A percentile compares a stretch with the other conserved stretches of the same genome.
These are phyloP conservation scores for Ilex asprella DNA, from an alignment of 257 asterid species.

Conservation along the genomic window DNA sequence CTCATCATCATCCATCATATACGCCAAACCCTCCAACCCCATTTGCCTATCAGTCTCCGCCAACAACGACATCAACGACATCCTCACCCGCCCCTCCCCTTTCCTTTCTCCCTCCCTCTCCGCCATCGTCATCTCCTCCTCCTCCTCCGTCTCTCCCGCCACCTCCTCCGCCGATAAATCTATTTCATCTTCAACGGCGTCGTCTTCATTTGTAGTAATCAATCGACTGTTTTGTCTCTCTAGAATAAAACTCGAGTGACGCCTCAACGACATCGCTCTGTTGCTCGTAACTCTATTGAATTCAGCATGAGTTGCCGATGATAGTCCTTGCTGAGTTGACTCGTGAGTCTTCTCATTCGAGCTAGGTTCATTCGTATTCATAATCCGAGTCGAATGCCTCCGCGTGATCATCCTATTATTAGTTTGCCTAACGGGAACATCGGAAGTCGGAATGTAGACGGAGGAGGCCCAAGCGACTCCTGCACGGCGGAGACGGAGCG, in stretches of 20 bases:
- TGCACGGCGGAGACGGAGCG: conserved; percentile 40
- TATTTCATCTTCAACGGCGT: background rate
- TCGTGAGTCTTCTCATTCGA: conserved; percentile 3
- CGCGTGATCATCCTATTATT: conserved; percentile 26
- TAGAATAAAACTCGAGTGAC: background rate
- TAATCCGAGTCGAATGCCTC: conserved; percentile 29
- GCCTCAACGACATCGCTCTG: too few relatives aligned
- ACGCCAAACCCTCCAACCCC: conserved; percentile 44
- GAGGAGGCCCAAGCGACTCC: conserved; percentile 44
- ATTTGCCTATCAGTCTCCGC: conserved; percentile 56
- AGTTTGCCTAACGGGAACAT: conserved; percentile 34
- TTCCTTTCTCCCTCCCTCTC: conserved; percentile 1
- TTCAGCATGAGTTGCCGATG: conserved; percentile 10
- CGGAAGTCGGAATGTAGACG: conserved; percentile 63
- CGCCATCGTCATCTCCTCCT: background rate
- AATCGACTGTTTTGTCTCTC: background rate
- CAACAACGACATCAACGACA: conserved; percentile 69
- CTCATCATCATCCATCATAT: conserved; percentile 39
- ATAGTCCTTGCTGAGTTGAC: conserved; percentile 17
- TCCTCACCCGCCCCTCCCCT: conserved; percentile 13
- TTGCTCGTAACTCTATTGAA: too few relatives aligned
- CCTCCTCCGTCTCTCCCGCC: conserved; percentile 5
- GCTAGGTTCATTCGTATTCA: conserved; percentile 8
- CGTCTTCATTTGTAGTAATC: background rate
- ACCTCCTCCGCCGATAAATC: conserved; percentile 3